Percentiles rank a stretch among this genome's conserved stretches.
These are phyloP conservation scores for Mycena citricolor DNA, from an alignment of 1,284 basidiomycete genomes.

Conservation along the genomic window DNA sequence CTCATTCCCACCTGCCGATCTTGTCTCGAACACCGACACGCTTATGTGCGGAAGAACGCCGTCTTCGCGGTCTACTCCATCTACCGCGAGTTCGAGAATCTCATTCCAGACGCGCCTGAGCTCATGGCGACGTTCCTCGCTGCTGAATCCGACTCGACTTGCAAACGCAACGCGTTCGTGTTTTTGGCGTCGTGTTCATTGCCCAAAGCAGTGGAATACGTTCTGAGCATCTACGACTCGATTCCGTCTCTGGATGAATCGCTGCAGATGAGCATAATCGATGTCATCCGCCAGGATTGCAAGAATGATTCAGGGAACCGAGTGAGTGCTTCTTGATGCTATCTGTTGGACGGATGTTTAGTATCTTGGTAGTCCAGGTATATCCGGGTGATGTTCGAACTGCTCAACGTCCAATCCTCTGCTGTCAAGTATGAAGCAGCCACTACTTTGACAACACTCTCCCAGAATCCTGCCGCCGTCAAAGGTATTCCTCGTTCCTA, in stretches of 20 bases:
- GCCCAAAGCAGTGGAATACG: constrained; percentile 90
- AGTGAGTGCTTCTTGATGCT: constrained; percentile 44
- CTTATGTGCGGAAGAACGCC: constrained; percentile 98
- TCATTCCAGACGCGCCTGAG: constrained; percentile 97
- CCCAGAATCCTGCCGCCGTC: constrained; percentile 94
- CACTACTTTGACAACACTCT: constrained; percentile 91
- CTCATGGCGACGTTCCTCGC: constrained; percentile 96
- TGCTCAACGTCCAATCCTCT: constrained; percentile 89
- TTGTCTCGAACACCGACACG: constrained; percentile 97
- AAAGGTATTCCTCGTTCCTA: constrained; percentile 64
- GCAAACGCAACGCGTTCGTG: constrained; percentile 97
- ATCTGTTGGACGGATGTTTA: constrained; percentile 16
- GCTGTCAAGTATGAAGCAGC: constrained; percentile 99
- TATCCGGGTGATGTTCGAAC: constrained; percentile 92
- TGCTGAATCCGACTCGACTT: constrained; percentile 96
- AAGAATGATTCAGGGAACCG: constrained; percentile 80
- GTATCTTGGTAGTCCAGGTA: constrained; percentile 67
- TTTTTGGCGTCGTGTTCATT: constrained; percentile 90
- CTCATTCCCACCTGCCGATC: constrained; percentile 91
- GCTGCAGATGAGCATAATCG: constrained; percentile 95
- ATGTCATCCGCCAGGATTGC: constrained; percentile 91
- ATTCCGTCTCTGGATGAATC: constrained; percentile 88
- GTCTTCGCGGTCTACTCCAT: constrained; percentile 96
- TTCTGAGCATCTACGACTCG: constrained; percentile 83
- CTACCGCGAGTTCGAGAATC: constrained; percentile 90